Conservation (phyloP, 2,329 filamentous ascomycete species). For the Coniochaeta sp. region DNA sequence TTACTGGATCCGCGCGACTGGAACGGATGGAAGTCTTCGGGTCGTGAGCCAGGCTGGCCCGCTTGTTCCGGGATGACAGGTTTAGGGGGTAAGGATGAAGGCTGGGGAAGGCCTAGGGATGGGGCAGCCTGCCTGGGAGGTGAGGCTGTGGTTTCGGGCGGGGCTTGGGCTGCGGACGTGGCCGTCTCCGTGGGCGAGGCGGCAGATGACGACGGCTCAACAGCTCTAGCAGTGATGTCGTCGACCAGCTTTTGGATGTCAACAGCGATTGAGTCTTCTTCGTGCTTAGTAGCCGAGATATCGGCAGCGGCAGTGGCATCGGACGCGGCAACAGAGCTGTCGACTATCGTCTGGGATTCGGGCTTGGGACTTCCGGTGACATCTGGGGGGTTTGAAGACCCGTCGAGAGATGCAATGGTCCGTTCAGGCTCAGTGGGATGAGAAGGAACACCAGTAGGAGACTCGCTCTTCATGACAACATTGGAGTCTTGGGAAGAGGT, state of each 20-base stretch:
- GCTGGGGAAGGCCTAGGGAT: not conserved
- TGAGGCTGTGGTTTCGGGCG: conserved; percentile 3
- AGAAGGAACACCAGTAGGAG: conserved; percentile 11
- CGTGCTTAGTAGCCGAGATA: conserved; percentile 4
- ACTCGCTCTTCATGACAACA: conserved; percentile 17
- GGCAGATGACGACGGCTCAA: conserved; percentile 7
- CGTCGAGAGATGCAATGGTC: not conserved
- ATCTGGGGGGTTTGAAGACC: not conserved
- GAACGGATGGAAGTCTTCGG: conserved; percentile 12
- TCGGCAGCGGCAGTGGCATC: conserved; percentile 4
- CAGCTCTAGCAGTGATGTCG: conserved; percentile 22
- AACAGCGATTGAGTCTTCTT: conserved; percentile 16
- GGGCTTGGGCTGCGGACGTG: conserved; percentile 10
- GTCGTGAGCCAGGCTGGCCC: conserved; percentile 8
- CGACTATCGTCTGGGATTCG: not conserved
- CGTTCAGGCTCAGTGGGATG: not conserved
- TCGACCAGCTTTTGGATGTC: conserved; percentile 28
- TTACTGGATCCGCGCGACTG: conserved; percentile 9
- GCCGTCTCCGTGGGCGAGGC: too few relatives aligned
- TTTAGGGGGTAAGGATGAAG: conserved; percentile 20
- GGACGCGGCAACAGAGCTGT: not conserved
- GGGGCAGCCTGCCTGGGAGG: not conserved
- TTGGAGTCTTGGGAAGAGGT: conserved; percentile 23
- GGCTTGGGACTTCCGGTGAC: conserved; percentile 1
- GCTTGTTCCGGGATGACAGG: conserved; percentile 17